These are phyloP conservation scores for Hyphopichia wangnamkhiaoensis DNA, from an alignment of 1,139 yeast species.

Conservation along the genomic window DNA sequence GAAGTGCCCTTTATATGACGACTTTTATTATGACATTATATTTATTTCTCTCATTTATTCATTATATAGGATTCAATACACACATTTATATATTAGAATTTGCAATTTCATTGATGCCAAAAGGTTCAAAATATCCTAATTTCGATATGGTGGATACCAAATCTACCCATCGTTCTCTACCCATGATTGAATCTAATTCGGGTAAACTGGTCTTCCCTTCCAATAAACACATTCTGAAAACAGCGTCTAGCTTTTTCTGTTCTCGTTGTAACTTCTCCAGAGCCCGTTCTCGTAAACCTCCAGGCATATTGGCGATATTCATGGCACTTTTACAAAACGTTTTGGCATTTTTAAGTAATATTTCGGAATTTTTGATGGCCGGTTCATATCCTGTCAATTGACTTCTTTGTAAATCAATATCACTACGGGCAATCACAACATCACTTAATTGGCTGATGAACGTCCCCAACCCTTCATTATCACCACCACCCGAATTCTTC, in stretches of 20 bases:
- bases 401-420: constrained; percentile 53
- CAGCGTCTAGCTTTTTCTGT: constrained; percentile 47
- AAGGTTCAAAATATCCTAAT: constrained; percentile 30
- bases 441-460: constrained; percentile 44
- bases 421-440: constrained; percentile 50
- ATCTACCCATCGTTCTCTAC: constrained; percentile 32
- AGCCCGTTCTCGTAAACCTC: constrained; percentile 52
- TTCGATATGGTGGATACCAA: constrained; percentile 27
- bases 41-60: constrained; percentile 1
- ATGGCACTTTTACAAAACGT: constrained; percentile 49
- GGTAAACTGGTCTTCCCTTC: constrained; percentile 36
- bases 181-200: constrained; percentile 42
- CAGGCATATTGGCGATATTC: constrained; percentile 45
- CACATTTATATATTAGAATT: neutral
- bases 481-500: constrained; percentile 18
- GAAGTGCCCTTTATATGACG: constrained; percentile 3
- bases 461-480: constrained; percentile 30
- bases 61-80: constrained; percentile 4
- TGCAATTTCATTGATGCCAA: constrained; percentile 19
- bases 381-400: constrained; percentile 27
- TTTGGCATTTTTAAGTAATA: constrained; percentile 39
- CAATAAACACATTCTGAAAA: constrained; percentile 44
- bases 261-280: constrained; percentile 45
- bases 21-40: neutral
- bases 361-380: constrained; percentile 27